A percentile compares a stretch with the other conserved stretches of the same genome.
Evolutionary conservation across 1,139 yeast species (phyloP).

Genomic region (Arxiozyma slooffiae): DNA sequence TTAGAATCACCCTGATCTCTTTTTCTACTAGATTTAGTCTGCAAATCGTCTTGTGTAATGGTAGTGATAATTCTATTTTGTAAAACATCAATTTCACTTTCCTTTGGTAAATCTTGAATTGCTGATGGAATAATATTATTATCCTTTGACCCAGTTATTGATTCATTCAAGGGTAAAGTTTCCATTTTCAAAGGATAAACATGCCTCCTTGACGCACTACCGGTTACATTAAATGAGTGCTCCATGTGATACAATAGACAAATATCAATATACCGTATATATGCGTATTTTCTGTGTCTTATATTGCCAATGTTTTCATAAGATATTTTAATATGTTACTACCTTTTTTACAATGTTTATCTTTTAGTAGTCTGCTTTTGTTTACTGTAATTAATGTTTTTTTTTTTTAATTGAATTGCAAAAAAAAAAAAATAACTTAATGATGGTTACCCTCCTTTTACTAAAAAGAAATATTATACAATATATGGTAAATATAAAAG

Average conservation of each 20-base stretch:
- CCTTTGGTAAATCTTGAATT: background rate
- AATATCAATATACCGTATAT: background rate
- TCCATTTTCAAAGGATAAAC: conserved; percentile 14
- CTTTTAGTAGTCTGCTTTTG: background rate
- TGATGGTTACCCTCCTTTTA: too few species aligned
- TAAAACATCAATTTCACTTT: background rate
- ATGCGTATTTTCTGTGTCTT: too few species aligned
- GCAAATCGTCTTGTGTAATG: background rate
- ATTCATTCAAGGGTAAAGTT: conserved; percentile 10
- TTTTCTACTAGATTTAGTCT: background rate
- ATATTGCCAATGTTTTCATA: background rate
- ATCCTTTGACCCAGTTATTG: background rate
- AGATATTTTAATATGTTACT: too few species aligned
- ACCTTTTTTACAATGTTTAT: background rate
- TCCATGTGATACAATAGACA: background rate
- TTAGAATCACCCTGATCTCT: background rate
- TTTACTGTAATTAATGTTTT: too few species aligned
- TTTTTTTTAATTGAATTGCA: background rate
- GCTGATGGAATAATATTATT: background rate
- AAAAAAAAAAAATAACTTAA: too few species aligned
- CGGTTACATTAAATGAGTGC: background rate
- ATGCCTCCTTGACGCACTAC: conserved; percentile 5
- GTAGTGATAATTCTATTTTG: background rate
- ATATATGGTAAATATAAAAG: too few species aligned
- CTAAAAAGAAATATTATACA: too few species aligned